A percentile compares a stretch with the other conserved stretches of the same genome.
Conservation (phyloP, 2,329 filamentous ascomycete species). For the Alternaria gaisen region DNA sequence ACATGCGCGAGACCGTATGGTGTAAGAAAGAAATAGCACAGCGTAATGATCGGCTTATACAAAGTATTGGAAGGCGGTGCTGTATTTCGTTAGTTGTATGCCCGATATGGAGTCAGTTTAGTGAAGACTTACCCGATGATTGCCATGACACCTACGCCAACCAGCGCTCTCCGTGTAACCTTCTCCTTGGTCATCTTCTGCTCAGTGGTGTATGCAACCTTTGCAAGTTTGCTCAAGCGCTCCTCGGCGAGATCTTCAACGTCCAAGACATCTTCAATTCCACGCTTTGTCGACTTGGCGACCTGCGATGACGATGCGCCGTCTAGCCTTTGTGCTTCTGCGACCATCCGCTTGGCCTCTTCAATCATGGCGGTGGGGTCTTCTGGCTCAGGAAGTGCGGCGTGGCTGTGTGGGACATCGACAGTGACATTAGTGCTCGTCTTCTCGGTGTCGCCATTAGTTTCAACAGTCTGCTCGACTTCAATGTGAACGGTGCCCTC, state of each 20-base stretch:
- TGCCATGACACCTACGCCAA: conserved; percentile 86
- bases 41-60: conserved; percentile 12
- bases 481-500: conserved; percentile 71
- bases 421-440: conserved; percentile 78
- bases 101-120: not conserved
- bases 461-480: conserved; percentile 70
- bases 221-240: conserved; percentile 75
- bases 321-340: conserved; percentile 68
- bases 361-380: conserved; percentile 85
- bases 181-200: conserved; percentile 84
- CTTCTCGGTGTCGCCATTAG: conserved; percentile 68
- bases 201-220: conserved; percentile 65
- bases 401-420: conserved; percentile 73
- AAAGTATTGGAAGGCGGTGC: conserved; percentile 44
- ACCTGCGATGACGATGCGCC: conserved; percentile 33
- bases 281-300: conserved; percentile 46
- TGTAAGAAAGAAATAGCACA: conserved; percentile 5
- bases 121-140: conserved; percentile 80
- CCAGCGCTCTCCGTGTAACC: conserved; percentile 83
- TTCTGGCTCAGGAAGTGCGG: conserved; percentile 76
- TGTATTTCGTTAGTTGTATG: conserved; percentile 28
- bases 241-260: conserved; percentile 58
- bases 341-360: conserved; percentile 88
- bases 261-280: conserved; percentile 68
- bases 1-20: conserved; percentile 14